A percentile compares a stretch with the other conserved stretches of the same genome.
Evolutionary conservation across 192 early-diverging fungal genomes (phyloP).

Genomic region (Linnemannia exigua): DNA sequence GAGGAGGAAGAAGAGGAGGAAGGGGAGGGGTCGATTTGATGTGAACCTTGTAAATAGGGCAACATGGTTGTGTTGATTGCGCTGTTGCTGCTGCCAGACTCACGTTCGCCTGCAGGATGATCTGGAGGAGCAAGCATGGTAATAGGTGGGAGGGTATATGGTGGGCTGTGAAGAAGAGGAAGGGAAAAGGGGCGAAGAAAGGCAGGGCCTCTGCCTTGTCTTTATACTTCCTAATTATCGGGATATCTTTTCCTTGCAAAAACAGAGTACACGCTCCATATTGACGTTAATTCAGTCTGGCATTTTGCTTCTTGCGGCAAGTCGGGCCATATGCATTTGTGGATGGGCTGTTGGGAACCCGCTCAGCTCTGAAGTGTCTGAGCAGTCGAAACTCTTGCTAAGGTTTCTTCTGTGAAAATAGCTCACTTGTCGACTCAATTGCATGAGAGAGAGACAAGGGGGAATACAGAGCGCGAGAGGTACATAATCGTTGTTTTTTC

Average conservation of each 20-base stretch:
- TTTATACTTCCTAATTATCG: not conserved
- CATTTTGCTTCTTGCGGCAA: too few species aligned
- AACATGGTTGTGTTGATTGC: not conserved
- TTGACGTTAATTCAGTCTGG: too few species aligned
- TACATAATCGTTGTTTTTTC: not conserved
- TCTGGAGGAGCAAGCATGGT: not conserved
- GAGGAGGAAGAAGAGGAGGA: not conserved
- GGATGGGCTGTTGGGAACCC: not conserved
- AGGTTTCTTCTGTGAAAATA: not conserved
- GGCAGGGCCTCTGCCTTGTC: not conserved
- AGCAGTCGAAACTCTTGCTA: not conserved
- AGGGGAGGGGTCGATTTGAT: not conserved
- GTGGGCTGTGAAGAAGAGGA: not conserved
- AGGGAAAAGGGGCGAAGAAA: not conserved
- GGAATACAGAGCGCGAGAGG: not conserved
- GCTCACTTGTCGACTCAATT: not conserved
- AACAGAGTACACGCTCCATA: too few species aligned
- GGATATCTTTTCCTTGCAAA: too few species aligned
- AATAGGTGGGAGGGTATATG: not conserved
- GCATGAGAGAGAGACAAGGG: not conserved
- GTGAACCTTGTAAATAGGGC: not conserved
- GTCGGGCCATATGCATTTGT: too few species aligned
- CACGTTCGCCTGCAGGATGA: not conserved
- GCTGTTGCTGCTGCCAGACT: not conserved
- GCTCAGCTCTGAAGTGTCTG: not conserved